These are phyloP conservation scores for Mycena pura DNA, from an alignment of 768 basidiomycete genomes.

Conservation along the genomic window DNA sequence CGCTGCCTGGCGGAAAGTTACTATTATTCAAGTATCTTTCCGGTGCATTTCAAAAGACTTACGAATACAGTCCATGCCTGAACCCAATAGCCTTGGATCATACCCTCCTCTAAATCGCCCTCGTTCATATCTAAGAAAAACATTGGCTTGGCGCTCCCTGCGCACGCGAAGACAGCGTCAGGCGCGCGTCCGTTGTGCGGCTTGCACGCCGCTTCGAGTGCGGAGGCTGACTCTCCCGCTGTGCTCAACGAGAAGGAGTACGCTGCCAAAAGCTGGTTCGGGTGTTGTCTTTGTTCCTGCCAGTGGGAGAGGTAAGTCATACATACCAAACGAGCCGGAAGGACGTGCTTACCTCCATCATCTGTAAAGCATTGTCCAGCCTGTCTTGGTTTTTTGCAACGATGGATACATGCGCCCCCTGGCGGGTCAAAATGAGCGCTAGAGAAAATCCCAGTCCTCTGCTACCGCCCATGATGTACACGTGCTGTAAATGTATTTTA, in stretches of 20 bases:
- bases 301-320: too few species aligned
- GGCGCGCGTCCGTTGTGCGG: slow-evolving; percentile 65
- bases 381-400: slow-evolving; percentile 77
- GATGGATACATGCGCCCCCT: slow-evolving; percentile 85
- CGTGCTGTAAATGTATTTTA: slow-evolving; percentile 58
- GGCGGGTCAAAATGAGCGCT: slow-evolving; percentile 65
- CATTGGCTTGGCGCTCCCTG: slow-evolving; percentile 73
- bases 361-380: slow-evolving; percentile 62
- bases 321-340: background rate
- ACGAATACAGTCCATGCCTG: slow-evolving; percentile 67
- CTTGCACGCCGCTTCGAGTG: slow-evolving; percentile 65
- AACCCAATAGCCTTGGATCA: slow-evolving; percentile 53
- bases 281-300: slow-evolving; percentile 60
- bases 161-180: slow-evolving; percentile 81
- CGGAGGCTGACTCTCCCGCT: slow-evolving; percentile 59
- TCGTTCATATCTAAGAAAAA: slow-evolving; percentile 77
- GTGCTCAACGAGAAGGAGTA: slow-evolving; percentile 73
- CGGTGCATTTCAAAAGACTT: too few species aligned
- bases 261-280: slow-evolving; percentile 65
- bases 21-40: too few species aligned
- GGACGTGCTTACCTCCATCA: slow-evolving; percentile 68
- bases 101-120: slow-evolving; percentile 56
- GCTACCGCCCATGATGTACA: slow-evolving; percentile 86
- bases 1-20: too few species aligned
- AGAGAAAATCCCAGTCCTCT: slow-evolving; percentile 81